A percentile compares a stretch with the other conserved stretches of the same genome.
Conservation (phyloP, 495 filamentous ascomycete species). For the Tetracladium setigerum region DNA sequence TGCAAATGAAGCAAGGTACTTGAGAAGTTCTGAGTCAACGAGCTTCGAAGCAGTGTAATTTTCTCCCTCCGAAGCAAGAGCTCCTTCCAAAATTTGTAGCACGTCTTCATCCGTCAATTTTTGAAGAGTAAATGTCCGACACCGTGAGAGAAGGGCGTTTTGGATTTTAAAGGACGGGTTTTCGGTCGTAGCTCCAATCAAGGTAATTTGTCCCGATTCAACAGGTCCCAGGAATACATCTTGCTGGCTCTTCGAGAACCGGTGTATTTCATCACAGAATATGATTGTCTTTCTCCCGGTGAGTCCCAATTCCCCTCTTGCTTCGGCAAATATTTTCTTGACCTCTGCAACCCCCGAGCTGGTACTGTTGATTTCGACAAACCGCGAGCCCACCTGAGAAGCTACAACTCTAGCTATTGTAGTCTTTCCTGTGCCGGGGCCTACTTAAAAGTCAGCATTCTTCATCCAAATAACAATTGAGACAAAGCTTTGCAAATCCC, state of each 20-base stretch:
- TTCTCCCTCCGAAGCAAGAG: slow-evolving; percentile 39
- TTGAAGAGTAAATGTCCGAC: slow-evolving; percentile 78
- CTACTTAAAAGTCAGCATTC: too few species aligned
- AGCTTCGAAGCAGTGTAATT: slow-evolving; percentile 48
- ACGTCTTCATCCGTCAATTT: slow-evolving; percentile 68
- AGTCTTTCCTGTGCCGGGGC: slow-evolving; percentile 87
- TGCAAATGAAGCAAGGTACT: slow-evolving; percentile 75
- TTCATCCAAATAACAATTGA: too few species aligned
- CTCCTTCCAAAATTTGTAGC: slow-evolving; percentile 62
- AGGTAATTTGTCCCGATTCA: slow-evolving; percentile 80
- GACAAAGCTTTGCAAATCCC: too few species aligned
- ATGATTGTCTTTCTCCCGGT: slow-evolving; percentile 90
- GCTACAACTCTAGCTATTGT: slow-evolving; percentile 93
- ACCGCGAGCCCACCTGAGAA: slow-evolving; percentile 69
- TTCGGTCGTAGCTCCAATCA: slow-evolving; percentile 95
- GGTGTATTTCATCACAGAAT: slow-evolving; percentile 96
- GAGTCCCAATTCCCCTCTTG: slow-evolving; percentile 69
- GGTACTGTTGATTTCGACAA: slow-evolving; percentile 95
- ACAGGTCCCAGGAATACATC: slow-evolving; percentile 94
- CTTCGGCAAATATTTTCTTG: slow-evolving; percentile 89
- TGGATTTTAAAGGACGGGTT: slow-evolving; percentile 96
- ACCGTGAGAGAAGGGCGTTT: slow-evolving; percentile 78
- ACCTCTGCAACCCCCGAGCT: slow-evolving; percentile 83
- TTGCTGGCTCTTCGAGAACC: slow-evolving; percentile 89
- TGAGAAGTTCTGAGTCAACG: slow-evolving; percentile 68